Base-by-base conservation (phyloP, 768 basidiomycete species). In the Lactifluus echinatus region DNA sequence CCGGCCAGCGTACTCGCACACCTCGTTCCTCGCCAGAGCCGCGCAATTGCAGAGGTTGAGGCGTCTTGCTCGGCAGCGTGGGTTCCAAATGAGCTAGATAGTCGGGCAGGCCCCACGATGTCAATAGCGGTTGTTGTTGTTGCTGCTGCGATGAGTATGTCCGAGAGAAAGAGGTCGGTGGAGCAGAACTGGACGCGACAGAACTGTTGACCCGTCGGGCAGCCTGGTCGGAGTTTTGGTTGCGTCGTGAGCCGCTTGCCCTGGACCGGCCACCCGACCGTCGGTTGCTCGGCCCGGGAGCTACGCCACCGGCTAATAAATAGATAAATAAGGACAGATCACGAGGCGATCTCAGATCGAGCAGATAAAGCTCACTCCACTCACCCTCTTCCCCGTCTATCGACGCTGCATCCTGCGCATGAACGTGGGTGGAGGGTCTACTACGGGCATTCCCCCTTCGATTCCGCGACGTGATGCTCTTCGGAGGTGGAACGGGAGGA, bases 41-140 rank as follows among this genome's bases (percentile, higher is more conserved):
- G 56, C 81, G 81, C 43, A 93, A 82, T 65, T 85, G 80, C 51
- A 93, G 75, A 0, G 89, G 87, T 55, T 81, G 80, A 3, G 93
- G 90, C 1, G 75, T 75, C 24, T 85, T 80, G 4, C 82, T 79
- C 10, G 93, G 93, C 6, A 98, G 75, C 72, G 93, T 86, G 64
- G 82, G 80, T 63, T 87, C 81, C 60, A 95, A 83, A 67, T 94
- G 89, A 0, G 86, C 81, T 44, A 97, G 79, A 71, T 96, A 94
- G 73, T 97, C 94, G 7, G 94, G 94, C 48, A 98, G 75, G 55
- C 84, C 82, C 93, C 94, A 98, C 50, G 87, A 85, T 34, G 87
- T 89, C 72, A 82, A 81, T 8, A 89, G 73, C 31, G 85, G 81
- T 67, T 89, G 86, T 65, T 89, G 87, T 12, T 85, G 84, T 84